phyloP scores from a whole-genome alignment of 2,329 filamentous ascomycete species.

The Cladosporium sp. region DNA sequence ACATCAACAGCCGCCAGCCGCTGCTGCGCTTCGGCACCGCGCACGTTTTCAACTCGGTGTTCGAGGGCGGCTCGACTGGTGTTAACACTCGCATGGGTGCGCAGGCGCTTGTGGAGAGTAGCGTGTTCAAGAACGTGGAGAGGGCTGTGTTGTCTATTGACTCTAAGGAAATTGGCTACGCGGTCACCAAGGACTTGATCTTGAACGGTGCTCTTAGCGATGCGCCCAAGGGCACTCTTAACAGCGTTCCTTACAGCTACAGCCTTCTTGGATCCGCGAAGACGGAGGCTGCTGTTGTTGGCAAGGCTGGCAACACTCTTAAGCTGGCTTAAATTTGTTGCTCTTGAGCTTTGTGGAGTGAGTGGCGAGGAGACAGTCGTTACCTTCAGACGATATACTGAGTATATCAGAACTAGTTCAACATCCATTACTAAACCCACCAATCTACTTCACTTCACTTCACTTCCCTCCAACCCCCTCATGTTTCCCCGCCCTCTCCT shows the following conservation, averaged over 20 bases:
- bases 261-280: constrained; percentile 35
- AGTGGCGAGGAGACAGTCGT: neutral
- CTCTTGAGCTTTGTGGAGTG: neutral
- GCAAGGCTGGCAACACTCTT: constrained; percentile 42
- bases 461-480: neutral
- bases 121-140: constrained; percentile 37
- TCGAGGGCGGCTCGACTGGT: constrained; percentile 39
- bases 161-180: constrained; percentile 37
- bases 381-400: neutral
- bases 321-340: constrained; percentile 28
- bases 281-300: constrained; percentile 43
- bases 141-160: constrained; percentile 40
- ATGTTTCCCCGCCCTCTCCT: neutral
- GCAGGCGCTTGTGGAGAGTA: constrained; percentile 46
- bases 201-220: constrained; percentile 38
- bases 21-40: constrained; percentile 66
- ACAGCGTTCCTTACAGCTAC: constrained; percentile 38
- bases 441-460: neutral
- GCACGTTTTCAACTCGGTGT: constrained; percentile 60
- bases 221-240: constrained; percentile 38
- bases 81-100: constrained; percentile 47
- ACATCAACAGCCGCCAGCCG: constrained; percentile 64
- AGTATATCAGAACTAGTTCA: neutral
- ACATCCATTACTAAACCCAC: neutral
- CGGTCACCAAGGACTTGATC: constrained; percentile 41